Conservation (phyloP, 1,284 basidiomycete genomes). For the Trichosporon asahii region DNA sequence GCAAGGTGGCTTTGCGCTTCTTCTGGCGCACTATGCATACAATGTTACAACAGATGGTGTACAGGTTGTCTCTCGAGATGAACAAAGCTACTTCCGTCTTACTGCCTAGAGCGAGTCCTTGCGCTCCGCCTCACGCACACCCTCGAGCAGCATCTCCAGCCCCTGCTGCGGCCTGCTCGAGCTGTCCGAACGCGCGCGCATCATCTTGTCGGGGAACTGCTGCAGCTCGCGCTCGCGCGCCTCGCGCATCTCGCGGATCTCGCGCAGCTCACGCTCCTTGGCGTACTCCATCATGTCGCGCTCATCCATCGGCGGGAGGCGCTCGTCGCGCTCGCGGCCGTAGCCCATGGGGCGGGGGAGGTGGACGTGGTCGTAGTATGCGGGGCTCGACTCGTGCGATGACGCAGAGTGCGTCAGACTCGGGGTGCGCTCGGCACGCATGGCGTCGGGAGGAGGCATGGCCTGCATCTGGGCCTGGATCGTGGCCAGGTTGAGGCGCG, state of each 20-base stretch:
- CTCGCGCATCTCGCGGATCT: slow-evolving; percentile 5
- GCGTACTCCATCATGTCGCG: slow-evolving; percentile 10
- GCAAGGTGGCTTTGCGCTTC: not conserved
- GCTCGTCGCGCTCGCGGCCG: slow-evolving; percentile 7
- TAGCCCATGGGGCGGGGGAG: slow-evolving; percentile 16
- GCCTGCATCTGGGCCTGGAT: slow-evolving; percentile 24
- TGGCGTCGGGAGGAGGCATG: not conserved
- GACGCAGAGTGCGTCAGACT: slow-evolving; percentile 14
- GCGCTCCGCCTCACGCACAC: slow-evolving; percentile 28
- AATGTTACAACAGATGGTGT: not conserved
- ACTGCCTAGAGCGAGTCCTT: slow-evolving; percentile 15
- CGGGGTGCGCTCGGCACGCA: slow-evolving; percentile 19
- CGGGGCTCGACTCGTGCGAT: slow-evolving; percentile 2
- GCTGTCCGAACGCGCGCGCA: slow-evolving; percentile 15
- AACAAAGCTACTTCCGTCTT: not conserved
- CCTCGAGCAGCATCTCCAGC: slow-evolving; percentile 29
- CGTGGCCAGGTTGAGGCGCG: slow-evolving; percentile 33
- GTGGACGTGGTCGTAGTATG: slow-evolving; percentile 19
- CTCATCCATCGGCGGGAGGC: not conserved
- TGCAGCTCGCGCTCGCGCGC: slow-evolving; percentile 10
- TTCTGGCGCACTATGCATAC: not conserved
- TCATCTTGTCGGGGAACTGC: not conserved
- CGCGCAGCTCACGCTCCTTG: slow-evolving; percentile 2
- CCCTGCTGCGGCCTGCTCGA: slow-evolving; percentile 12
- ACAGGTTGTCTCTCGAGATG: not conserved